These are phyloP conservation scores for Acer campestre DNA, from an alignment of 345 rosid genomes.

Conservation along the genomic window DNA sequence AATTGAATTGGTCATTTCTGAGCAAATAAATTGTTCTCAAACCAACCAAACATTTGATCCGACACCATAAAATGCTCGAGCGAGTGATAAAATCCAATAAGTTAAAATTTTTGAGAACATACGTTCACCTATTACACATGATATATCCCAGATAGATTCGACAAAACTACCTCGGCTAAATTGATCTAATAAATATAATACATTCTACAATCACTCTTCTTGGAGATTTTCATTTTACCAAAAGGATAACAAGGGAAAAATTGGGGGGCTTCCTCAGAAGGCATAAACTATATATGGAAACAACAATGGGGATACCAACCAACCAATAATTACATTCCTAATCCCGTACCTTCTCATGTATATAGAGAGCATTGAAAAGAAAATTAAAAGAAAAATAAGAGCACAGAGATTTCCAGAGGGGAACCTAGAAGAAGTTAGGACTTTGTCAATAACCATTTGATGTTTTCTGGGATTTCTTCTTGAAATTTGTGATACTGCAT, in stretches of 20 bases:
- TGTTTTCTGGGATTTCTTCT: conserved; percentile 86
- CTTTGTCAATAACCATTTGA: conserved; percentile 57
- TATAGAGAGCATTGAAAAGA: background rate
- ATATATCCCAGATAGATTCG: background rate
- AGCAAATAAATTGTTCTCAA: background rate
- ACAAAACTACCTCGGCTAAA: background rate
- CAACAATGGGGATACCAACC: conserved; percentile 42
- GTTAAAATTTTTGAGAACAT: background rate
- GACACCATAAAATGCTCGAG: background rate
- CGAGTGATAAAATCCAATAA: background rate
- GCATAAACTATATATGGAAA: conserved; percentile 42
- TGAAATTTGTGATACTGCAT: conserved; percentile 83
- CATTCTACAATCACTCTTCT: conserved; percentile 16
- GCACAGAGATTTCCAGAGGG: background rate
- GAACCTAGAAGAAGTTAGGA: conserved; percentile 23
- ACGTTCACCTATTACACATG: background rate
- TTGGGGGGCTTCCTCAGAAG: conserved; percentile 18
- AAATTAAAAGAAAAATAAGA: background rate
- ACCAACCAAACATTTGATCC: background rate
- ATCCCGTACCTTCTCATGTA: conserved; percentile 24
- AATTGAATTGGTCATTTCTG: background rate
- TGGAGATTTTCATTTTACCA: background rate
- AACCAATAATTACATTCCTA: conserved; percentile 52
- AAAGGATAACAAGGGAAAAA: background rate
- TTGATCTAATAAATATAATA: conserved; percentile 6